Evolutionary conservation across 192 early-diverging fungal species (phyloP).

Genomic region (Coemansia erecta): DNA sequence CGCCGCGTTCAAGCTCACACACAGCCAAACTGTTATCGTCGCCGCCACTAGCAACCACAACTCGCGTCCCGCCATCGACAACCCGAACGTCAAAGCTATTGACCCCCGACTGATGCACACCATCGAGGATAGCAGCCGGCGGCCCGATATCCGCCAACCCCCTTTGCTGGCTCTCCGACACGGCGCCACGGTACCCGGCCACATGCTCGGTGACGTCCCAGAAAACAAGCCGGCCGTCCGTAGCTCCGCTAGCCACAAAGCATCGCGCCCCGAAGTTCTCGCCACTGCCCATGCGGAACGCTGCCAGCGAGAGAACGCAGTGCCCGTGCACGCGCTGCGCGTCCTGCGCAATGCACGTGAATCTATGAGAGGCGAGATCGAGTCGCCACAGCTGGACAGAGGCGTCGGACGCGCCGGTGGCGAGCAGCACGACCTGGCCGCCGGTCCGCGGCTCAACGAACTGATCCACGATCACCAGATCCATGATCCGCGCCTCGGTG

Average conservation of each 20-base stretch:
- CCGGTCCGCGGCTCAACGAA: slow-evolving; percentile 5
- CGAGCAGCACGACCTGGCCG: slow-evolving; percentile 54
- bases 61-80: neutral
- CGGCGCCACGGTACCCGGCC: neutral
- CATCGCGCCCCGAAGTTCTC: neutral
- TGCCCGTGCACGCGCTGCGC: neutral
- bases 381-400: slow-evolving; percentile 51
- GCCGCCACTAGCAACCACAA: slow-evolving; percentile 66
- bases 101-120: slow-evolving; percentile 72
- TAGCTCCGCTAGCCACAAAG: slow-evolving; percentile 28
- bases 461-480: slow-evolving; percentile 50
- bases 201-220: slow-evolving; percentile 20
- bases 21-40: slow-evolving; percentile 68
- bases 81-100: slow-evolving; percentile 59
- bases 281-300: neutral
- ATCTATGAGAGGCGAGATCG: neutral
- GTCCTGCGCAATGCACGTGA: slow-evolving; percentile 22
- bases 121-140: slow-evolving; percentile 29
- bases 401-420: slow-evolving; percentile 73
- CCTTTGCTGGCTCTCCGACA: too few relatives aligned
- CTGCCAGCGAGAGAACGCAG: slow-evolving; percentile 33
- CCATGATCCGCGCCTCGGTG: slow-evolving; percentile 67
- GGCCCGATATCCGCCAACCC: neutral
- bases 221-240: slow-evolving; percentile 25
- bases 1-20: slow-evolving; percentile 9